Base-by-base conservation (phyloP, 257 asterid genomes). In the Solanum piurae region DNA sequence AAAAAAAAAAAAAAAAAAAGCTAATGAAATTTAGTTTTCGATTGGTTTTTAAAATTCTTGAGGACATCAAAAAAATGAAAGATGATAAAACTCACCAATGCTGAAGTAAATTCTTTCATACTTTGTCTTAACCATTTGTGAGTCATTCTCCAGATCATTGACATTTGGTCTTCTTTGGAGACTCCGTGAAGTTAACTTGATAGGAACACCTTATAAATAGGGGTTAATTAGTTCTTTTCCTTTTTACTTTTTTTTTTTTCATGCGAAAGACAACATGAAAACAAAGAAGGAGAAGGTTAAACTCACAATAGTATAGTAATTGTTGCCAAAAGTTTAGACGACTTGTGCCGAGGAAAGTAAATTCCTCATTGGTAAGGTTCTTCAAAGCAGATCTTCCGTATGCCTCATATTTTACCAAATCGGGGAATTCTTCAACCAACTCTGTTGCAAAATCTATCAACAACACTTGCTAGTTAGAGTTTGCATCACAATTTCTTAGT, bases 291-390 rank as follows among this genome's bases (percentile, higher is more conserved):
- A 66, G 86, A 52, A 52, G 62, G 75, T 88, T 80, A 58, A 82
- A 88, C 92, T 91, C 79, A 91, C 93, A 75, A 80, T 87, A 89
- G 73, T 88, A 91, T 38, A 91, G 76, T 75, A 90, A 49, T 87
- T 58, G 90, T 86, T 83, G 88, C 86, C 76, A 83, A 75, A 86
- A 87, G 40, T 85, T 88, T 76, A 92, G 87, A 85, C 66, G 71
- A 58, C 87, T 20, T 73, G 91, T 91, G 52, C 91, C 89, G 20
- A 86, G 91, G 87, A 89, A 92, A 27, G 92, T 89, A n/a, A 86
- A 87, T 75, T 90, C 89, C 79, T 89, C 86, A 62, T 88, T 88
- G 83, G 92, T 91, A 73, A 92, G 83, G 75, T 89, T 75, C 68
- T 86, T 89, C 89, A 92, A 83, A 29, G 92, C 88, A 44, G 93